phyloP scores from a whole-genome alignment of 2,329 filamentous ascomycete species.

The Aspergillus sp. region DNA sequence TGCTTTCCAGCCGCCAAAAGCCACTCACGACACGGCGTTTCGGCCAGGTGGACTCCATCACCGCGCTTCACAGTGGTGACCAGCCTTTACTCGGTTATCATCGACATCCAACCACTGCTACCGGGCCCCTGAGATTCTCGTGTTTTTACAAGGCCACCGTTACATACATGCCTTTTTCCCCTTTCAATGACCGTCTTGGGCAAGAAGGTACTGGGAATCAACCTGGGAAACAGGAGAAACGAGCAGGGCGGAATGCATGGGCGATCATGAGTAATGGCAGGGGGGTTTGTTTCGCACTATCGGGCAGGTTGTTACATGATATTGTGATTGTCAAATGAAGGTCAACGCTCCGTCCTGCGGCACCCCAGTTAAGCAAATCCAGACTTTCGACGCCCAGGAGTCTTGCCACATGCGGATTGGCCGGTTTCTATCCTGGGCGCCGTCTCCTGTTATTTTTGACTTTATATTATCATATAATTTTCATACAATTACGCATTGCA shows the following conservation, averaged over 20 bases:
- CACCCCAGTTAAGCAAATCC: constrained; percentile 9
- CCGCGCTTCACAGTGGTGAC: neutral
- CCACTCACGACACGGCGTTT: constrained; percentile 1
- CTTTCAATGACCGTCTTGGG: neutral
- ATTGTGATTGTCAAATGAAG: constrained; percentile 1
- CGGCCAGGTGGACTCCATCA: neutral
- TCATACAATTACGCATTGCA: constrained; percentile 11
- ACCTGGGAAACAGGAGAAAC: neutral
- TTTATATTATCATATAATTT: constrained; percentile 5
- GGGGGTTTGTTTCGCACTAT: neutral
- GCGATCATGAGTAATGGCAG: constrained; percentile 1
- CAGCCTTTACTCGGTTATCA: constrained; percentile 5
- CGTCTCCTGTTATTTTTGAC: constrained; percentile 9
- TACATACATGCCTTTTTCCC: neutral
- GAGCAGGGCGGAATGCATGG: constrained; percentile 1
- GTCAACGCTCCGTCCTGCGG: constrained; percentile 1
- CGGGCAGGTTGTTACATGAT: constrained; percentile 4
- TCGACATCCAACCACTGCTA: neutral
- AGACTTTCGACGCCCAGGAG: constrained; percentile 6
- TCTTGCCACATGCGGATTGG: constrained; percentile 18
- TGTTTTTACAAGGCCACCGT: neutral
- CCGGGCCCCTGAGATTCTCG: constrained; percentile 1
- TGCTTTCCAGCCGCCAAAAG: constrained; percentile 5
- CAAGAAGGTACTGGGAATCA: neutral
- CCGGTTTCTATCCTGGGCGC: constrained; percentile 2